phyloP scores from a whole-genome alignment of 768 basidiomycete species.

The Multifurca ochricompacta region DNA sequence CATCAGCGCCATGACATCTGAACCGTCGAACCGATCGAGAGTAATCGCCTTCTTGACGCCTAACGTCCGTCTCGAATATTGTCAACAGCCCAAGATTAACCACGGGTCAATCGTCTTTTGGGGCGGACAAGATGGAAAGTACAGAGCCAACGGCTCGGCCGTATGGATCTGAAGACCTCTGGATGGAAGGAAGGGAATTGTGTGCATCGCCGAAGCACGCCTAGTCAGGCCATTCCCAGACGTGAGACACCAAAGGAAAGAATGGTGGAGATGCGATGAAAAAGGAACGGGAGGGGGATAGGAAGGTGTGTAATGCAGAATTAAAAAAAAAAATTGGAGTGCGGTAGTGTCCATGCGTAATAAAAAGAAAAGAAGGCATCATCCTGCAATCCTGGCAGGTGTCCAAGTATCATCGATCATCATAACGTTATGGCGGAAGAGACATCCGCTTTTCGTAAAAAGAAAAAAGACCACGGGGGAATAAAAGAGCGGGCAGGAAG shows the following conservation, averaged over 20 bases:
- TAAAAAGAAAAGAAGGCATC: conserved; percentile 15
- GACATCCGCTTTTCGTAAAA: conserved; percentile 22
- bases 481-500: background rate
- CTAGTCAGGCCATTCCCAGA: conserved; percentile 14
- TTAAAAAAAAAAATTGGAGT: conserved; percentile 13
- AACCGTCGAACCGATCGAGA: conserved; percentile 45
- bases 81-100: conserved; percentile 17
- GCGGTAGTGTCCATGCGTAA: conserved; percentile 21
- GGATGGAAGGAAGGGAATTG: conserved; percentile 10
- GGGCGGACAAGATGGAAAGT: conserved; percentile 13
- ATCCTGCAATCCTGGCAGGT: conserved; percentile 22
- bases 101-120: conserved; percentile 13
- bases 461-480: conserved; percentile 18
- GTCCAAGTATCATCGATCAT: conserved; percentile 22
- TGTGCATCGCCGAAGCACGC: conserved; percentile 23
- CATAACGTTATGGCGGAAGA: conserved; percentile 17
- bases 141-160: conserved; percentile 18
- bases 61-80: conserved; percentile 12
- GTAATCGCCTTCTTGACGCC: conserved; percentile 43
- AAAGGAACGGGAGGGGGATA: no score
- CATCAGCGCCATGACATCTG: conserved; percentile 52
- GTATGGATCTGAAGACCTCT: conserved; percentile 12
- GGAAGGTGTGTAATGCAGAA: no score
- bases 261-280: conserved; percentile 7
- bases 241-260: conserved; percentile 10